Evolutionary conservation across 139 green algal genomes (phyloP).

Genomic region (Closterium sp.): DNA sequence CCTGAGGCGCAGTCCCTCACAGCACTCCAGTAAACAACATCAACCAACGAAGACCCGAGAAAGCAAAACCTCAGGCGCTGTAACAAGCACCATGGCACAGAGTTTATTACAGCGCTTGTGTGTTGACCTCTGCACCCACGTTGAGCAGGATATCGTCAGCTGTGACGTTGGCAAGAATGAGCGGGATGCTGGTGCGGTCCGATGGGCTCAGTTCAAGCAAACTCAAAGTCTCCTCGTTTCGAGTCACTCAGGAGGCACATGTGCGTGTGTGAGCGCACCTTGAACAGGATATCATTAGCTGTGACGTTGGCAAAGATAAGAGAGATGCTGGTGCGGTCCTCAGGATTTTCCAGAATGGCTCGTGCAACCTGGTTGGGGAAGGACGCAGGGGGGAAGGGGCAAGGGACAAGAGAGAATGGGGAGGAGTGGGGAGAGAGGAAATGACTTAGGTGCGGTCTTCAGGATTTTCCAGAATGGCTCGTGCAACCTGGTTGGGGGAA

Average conservation of each 20-base stretch:
- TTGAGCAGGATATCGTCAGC: constrained; percentile 88
- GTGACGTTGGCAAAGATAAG: constrained; percentile 87
- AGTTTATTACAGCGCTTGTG: background rate
- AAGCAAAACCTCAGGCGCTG: too few relatives aligned
- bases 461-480: background rate
- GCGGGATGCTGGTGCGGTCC: constrained; percentile 58
- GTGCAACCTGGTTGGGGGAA: background rate
- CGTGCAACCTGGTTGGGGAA: constrained; percentile 18
- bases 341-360: constrained; percentile 67
- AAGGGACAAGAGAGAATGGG: background rate
- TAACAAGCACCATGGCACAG: too few relatives aligned
- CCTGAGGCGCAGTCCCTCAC: too few relatives aligned
- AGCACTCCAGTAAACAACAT: too few relatives aligned
- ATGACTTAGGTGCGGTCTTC: too few relatives aligned
- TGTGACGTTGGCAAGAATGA: constrained; percentile 86
- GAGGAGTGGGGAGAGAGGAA: background rate
- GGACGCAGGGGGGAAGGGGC: background rate
- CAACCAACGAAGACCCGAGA: too few relatives aligned
- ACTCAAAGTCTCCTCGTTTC: too few relatives aligned
- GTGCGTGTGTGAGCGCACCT: background rate
- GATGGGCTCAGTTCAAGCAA: too few relatives aligned
- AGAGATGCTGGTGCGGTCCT: constrained; percentile 57
- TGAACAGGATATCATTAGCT: constrained; percentile 87
- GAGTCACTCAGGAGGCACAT: too few relatives aligned
- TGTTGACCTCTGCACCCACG: too few relatives aligned